Conservation (phyloP, 805 yeast species). For the Wickerhamiella spandovensis region DNA sequence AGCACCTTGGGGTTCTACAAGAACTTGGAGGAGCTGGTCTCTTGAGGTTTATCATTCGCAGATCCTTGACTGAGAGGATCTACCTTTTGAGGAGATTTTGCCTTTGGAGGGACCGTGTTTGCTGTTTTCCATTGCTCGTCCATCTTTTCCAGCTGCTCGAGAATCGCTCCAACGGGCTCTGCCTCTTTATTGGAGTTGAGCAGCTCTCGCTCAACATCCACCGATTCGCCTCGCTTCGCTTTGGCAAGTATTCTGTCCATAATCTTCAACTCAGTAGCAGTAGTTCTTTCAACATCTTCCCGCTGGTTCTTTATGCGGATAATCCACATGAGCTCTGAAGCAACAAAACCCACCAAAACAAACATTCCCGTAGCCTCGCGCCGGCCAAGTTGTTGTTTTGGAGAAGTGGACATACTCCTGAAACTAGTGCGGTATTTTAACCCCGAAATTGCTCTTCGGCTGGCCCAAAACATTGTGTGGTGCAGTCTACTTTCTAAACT, state of each 20-base stretch:
- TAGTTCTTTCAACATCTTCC: slow-evolving; percentile 29
- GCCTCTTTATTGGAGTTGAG: slow-evolving; percentile 12
- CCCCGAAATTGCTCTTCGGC: not conserved
- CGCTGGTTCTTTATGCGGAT: slow-evolving; percentile 30
- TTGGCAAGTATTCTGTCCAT: slow-evolving; percentile 29
- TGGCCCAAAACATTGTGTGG: not conserved
- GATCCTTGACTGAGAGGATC: not conserved
- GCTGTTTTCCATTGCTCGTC: slow-evolving; percentile 16
- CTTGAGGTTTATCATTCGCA: no score
- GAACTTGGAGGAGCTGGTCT: no score
- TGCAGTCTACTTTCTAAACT: no score
- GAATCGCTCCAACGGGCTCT: slow-evolving; percentile 16
- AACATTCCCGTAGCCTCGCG: slow-evolving; percentile 19
- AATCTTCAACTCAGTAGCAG: slow-evolving; percentile 27
- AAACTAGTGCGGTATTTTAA: not conserved
- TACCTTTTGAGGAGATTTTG: not conserved
- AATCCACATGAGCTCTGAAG: slow-evolving; percentile 36
- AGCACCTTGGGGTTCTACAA: no score
- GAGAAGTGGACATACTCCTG: not conserved
- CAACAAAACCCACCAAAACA: slow-evolving; percentile 31
- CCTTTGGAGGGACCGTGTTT: not conserved
- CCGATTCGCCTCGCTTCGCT: slow-evolving; percentile 28
- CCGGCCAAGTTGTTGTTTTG: not conserved
- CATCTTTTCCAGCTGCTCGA: slow-evolving; percentile 20
- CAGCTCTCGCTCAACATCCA: slow-evolving; percentile 33